Conservation (phyloP, 1,284 basidiomycete genomes). For the Schizophyllum commune region DNA sequence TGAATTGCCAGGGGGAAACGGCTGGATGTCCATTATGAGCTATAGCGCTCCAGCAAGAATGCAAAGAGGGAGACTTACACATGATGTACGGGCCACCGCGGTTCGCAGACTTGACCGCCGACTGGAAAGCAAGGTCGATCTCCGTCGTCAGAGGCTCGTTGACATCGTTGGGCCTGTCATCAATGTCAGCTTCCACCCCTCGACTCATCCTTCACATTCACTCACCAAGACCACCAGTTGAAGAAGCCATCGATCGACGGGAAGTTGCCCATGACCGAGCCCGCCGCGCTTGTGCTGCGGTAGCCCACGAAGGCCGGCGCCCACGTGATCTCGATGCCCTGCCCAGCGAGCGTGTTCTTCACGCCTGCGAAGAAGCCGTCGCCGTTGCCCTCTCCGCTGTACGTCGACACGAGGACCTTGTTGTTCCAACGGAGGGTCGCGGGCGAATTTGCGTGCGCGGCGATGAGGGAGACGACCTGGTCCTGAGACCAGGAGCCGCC, state of each 20-base stretch:
- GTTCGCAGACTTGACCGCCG: slow-evolving; percentile 9
- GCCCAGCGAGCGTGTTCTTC: slow-evolving; percentile 17
- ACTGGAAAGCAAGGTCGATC: slow-evolving; percentile 21
- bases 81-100: slow-evolving; percentile 27
- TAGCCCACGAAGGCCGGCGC: slow-evolving; percentile 25
- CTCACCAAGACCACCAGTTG: slow-evolving; percentile 30
- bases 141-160: slow-evolving; percentile 21
- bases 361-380: slow-evolving; percentile 22
- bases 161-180: slow-evolving; percentile 20
- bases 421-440: slow-evolving; percentile 20
- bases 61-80: slow-evolving; percentile 17
- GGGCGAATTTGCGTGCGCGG: slow-evolving; percentile 16
- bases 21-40: slow-evolving; percentile 17
- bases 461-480: slow-evolving; percentile 17
- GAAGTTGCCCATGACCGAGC: slow-evolving; percentile 17
- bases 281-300: slow-evolving; percentile 18
- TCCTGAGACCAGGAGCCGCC: slow-evolving; percentile 13
- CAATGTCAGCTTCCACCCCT: not conserved
- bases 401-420: slow-evolving; percentile 24
- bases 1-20: slow-evolving; percentile 39
- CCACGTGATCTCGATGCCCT: slow-evolving; percentile 21
- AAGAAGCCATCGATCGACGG: slow-evolving; percentile 27
- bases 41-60: slow-evolving; percentile 11
- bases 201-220: not conserved
- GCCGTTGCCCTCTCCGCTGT: slow-evolving; percentile 18